phyloP scores from a whole-genome alignment of 768 basidiomycete genomes.

The Suillus americanus region DNA sequence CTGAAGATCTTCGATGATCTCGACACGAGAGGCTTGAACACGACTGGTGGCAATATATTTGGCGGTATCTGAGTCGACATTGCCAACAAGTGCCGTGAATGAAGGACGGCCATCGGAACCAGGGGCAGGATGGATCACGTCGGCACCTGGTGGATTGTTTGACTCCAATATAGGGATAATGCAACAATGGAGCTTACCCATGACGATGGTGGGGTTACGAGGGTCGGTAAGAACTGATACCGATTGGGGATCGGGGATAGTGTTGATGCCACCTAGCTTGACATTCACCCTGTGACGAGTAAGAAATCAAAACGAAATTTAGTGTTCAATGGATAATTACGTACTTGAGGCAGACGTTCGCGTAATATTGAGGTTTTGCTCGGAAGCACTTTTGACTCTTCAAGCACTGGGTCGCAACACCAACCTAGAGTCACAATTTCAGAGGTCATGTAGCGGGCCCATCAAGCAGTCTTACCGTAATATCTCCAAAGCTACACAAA shows the following conservation, averaged over 20 bases:
- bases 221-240: conserved; percentile 68
- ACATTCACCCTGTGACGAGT: conserved; percentile 63
- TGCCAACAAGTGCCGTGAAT: conserved; percentile 78
- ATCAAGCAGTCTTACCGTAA: conserved; percentile 39
- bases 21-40: conserved; percentile 67
- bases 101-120: conserved; percentile 79
- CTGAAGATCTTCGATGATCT: conserved; percentile 73
- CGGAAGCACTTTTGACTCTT: conserved; percentile 63
- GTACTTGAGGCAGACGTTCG: conserved; percentile 79
- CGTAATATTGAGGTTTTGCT: conserved; percentile 76
- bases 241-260: conserved; percentile 67
- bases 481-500: conserved; percentile 67
- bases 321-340: conserved; percentile 22
- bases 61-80: conserved; percentile 71
- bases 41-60: conserved; percentile 66
- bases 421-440: conserved; percentile 41
- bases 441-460: background rate
- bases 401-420: conserved; percentile 79
- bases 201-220: conserved; percentile 73
- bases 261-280: conserved; percentile 83
- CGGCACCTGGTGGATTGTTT: conserved; percentile 51
- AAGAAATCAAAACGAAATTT: background rate
- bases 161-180: background rate
- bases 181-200: conserved; percentile 48
- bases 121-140: conserved; percentile 82